These are phyloP conservation scores for Colletotrichum cordylinicola DNA, from an alignment of 2,329 filamentous ascomycete genomes.

Conservation along the genomic window DNA sequence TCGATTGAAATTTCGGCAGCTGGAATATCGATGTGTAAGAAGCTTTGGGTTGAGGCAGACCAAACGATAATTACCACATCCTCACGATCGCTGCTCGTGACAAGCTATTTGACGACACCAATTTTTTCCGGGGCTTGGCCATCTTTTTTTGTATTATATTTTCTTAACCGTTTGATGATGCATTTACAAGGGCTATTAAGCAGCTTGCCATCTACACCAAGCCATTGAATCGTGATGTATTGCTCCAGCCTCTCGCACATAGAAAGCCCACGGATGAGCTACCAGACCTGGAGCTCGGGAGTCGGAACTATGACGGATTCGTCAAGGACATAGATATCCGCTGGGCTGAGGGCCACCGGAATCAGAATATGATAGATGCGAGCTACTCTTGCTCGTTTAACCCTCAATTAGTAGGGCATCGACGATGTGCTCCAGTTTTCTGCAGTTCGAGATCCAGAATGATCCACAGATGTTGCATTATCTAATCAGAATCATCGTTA, in stretches of 20 bases:
- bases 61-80: too few relatives aligned
- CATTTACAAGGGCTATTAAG: neutral
- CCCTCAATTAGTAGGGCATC: neutral
- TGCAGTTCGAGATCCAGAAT: neutral
- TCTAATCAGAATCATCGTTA: neutral
- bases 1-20: neutral
- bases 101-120: too few relatives aligned
- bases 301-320: fast-evolving
- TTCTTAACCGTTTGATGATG: neutral
- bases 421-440: neutral
- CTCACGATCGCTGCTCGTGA: too few relatives aligned
- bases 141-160: neutral
- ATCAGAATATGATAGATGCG: neutral
- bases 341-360: neutral
- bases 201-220: neutral
- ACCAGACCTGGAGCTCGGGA: neutral
- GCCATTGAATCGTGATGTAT: neutral
- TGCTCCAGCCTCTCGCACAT: neutral
- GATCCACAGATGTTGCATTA: neutral
- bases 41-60: neutral
- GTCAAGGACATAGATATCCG: neutral
- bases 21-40: neutral
- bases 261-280: neutral
- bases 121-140: too few relatives aligned
- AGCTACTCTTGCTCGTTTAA: neutral